A percentile compares a stretch with the other conserved stretches of the same genome.
phyloP scores from a whole-genome alignment of 768 basidiomycete genomes.

The Rhodotorula diobovata region DNA sequence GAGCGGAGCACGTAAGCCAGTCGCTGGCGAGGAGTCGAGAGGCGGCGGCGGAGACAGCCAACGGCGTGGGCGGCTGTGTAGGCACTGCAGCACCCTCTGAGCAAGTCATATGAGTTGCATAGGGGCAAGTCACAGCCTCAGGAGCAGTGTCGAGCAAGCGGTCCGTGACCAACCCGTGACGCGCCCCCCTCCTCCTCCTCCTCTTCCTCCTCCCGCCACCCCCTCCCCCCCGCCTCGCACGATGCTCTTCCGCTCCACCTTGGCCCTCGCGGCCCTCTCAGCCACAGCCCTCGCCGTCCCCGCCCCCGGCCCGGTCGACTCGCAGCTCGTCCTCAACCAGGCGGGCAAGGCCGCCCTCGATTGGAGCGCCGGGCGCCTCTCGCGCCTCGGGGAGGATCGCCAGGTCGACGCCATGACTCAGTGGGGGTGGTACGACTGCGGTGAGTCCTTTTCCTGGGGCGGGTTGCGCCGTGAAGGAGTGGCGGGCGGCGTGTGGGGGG shows the following conservation, averaged over 20 bases:
- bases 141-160: no score
- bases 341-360: slow-evolving; percentile 43
- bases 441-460: slow-evolving; percentile 52
- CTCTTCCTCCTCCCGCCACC: no score
- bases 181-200: no score
- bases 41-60: no score
- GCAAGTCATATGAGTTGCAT: no score
- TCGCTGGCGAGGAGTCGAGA: no score
- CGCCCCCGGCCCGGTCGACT: slow-evolving; percentile 39
- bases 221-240: no score
- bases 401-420: slow-evolving; percentile 50
- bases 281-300: slow-evolving; percentile 39
- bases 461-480: neutral
- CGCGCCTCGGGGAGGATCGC: slow-evolving; percentile 40
- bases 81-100: no score
- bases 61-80: no score
- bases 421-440: slow-evolving; percentile 71
- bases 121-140: no score
- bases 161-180: no score
- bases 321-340: slow-evolving; percentile 39
- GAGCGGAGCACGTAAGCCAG: no score
- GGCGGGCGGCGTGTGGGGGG: neutral
- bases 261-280: slow-evolving; percentile 16
- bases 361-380: slow-evolving; percentile 41
- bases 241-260: slow-evolving; percentile 12